phyloP scores from a whole-genome alignment of 768 basidiomycete species.

The Dioszegia hungarica region DNA sequence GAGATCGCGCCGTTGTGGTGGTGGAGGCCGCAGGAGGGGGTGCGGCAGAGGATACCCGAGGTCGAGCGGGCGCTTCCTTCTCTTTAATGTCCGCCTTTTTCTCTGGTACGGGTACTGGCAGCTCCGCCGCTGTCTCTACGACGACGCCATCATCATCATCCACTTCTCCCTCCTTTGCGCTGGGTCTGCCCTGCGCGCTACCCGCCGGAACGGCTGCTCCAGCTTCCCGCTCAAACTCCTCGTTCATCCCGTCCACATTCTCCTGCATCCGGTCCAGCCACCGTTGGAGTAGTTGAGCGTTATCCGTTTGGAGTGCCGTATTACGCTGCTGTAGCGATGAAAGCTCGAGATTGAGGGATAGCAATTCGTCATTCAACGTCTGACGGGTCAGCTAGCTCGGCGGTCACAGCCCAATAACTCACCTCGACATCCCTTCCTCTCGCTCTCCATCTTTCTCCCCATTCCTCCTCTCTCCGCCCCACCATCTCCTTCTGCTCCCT shows the following conservation, averaged over 20 bases:
- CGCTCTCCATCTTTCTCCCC: conserved; percentile 56
- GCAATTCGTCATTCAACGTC: conserved; percentile 93
- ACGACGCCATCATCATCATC: no score
- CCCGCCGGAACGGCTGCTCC: background rate
- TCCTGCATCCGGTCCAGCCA: conserved; percentile 94
- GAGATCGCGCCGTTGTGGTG: background rate
- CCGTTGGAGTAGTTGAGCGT: conserved; percentile 87
- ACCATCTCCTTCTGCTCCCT: conserved; percentile 65
- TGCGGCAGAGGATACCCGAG: no score
- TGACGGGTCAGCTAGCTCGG: conserved; percentile 50
- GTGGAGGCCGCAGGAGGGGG: background rate
- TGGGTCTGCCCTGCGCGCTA: background rate
- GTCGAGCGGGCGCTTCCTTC: background rate
- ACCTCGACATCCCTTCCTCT: conserved; percentile 88
- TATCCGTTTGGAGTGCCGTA: conserved; percentile 79
- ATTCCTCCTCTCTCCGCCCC: conserved; percentile 78
- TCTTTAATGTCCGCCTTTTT: conserved; percentile 7
- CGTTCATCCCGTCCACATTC: conserved; percentile 93
- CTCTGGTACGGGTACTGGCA: background rate
- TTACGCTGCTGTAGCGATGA: conserved; percentile 84
- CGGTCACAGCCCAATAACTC: no score
- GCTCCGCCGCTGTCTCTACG: no score
- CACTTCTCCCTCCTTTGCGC: background rate
- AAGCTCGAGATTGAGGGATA: conserved; percentile 83
- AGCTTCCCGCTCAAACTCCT: conserved; percentile 53